A percentile compares a stretch with the other conserved stretches of the same genome.
phyloP scores from a whole-genome alignment of 1,284 basidiomycete species.

The Rhizopogon hawkerae region DNA sequence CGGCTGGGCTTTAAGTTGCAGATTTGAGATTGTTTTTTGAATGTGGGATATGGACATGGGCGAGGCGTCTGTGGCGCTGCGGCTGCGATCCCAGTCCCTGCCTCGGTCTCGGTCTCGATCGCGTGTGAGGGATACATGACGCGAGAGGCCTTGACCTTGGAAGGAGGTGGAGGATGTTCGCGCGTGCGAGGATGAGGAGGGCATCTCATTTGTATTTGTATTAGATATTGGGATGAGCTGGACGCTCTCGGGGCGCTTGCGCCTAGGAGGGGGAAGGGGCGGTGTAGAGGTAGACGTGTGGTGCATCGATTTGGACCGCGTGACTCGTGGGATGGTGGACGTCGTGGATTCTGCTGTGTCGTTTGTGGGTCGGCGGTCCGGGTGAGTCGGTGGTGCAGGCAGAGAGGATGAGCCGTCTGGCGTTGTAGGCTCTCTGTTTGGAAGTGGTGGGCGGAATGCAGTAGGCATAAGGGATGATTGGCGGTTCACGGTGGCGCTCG shows the following conservation, averaged over 20 bases:
- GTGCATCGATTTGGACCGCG: constrained; percentile 51
- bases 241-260: constrained; percentile 55
- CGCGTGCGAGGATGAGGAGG: constrained; percentile 7
- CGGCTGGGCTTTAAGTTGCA: constrained; percentile 40
- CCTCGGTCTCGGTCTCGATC: constrained; percentile 16
- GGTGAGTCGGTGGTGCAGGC: constrained; percentile 48
- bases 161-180: constrained; percentile 16
- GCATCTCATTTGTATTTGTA: constrained; percentile 8
- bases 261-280: constrained; percentile 36
- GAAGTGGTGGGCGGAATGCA: constrained; percentile 14
- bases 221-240: constrained; percentile 34
- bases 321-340: constrained; percentile 32
- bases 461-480: constrained; percentile 4
- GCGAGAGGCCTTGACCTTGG: constrained; percentile 30
- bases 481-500: constrained; percentile 27
- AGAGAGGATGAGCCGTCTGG: constrained; percentile 8
- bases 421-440: constrained; percentile 13
- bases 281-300: constrained; percentile 35
- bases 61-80: constrained; percentile 14
- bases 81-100: too few relatives aligned
- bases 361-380: constrained; percentile 37
- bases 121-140: constrained; percentile 30
- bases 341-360: constrained; percentile 19
- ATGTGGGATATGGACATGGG: constrained; percentile 33
- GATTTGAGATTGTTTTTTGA: constrained; percentile 38